A percentile compares a stretch with the other conserved stretches of the same genome.
Conservation (phyloP, 148 eudicot species). For the Silene uniflora region DNA sequence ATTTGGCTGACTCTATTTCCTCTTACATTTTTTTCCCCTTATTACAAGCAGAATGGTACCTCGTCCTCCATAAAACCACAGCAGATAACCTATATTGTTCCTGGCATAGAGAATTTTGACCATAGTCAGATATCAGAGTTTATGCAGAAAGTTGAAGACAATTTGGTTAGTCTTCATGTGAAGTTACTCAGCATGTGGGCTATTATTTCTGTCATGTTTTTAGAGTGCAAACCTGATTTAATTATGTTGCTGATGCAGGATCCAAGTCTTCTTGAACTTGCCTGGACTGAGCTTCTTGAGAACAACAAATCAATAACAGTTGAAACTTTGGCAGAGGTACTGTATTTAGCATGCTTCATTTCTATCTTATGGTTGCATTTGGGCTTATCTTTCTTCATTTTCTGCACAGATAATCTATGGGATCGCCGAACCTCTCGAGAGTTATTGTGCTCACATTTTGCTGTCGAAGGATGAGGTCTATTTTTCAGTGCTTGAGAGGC, state of each 20-base stretch:
- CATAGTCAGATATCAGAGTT: slow-evolving; percentile 61
- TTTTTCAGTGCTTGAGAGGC: slow-evolving; percentile 62
- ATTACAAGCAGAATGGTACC: slow-evolving; percentile 61
- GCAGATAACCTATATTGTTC: slow-evolving; percentile 86
- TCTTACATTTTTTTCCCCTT: background rate
- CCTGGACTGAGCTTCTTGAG: slow-evolving; percentile 96
- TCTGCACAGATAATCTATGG: slow-evolving; percentile 92
- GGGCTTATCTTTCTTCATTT: slow-evolving; percentile 23
- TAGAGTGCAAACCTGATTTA: slow-evolving; percentile 9
- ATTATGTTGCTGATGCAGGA: slow-evolving; percentile 44
- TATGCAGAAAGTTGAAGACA: slow-evolving; percentile 65
- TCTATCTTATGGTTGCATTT: slow-evolving; percentile 24
- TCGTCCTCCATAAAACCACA: slow-evolving; percentile 85
- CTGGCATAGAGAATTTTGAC: slow-evolving; percentile 69
- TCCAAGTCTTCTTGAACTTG: slow-evolving; percentile 80
- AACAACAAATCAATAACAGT: slow-evolving; percentile 58
- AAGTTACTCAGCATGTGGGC: slow-evolving; percentile 5
- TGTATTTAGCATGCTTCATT: slow-evolving; percentile 16
- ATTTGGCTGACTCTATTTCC: slow-evolving; percentile 9
- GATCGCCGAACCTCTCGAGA: slow-evolving; percentile 76
- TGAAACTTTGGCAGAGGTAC: slow-evolving; percentile 88
- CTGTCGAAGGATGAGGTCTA: slow-evolving; percentile 84
- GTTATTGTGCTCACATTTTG: slow-evolving; percentile 88
- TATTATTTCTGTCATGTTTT: slow-evolving; percentile 7
- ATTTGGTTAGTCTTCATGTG: slow-evolving; percentile 54